Base-by-base conservation (phyloP, 2,329 filamentous ascomycete genomes). In the Fusarium sterilihyphosum region DNA sequence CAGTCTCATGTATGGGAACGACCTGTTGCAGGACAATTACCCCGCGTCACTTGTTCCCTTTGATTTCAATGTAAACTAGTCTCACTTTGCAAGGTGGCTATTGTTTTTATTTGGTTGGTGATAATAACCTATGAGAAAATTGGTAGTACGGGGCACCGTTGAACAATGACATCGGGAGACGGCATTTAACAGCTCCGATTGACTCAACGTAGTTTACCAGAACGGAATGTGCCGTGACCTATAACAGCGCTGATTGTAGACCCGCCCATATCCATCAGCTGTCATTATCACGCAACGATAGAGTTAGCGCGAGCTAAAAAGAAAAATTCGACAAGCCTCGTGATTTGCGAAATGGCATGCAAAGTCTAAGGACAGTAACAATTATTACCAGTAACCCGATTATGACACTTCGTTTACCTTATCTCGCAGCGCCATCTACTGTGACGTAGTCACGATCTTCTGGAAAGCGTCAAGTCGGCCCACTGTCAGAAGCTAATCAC, bases 401-500 rank as follows among this genome's bases (percentile, higher is more conserved):
- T 61, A 44, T 43, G n/a, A 44, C 47, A n/a, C 8, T 17, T 20
- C 40, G 6, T 8, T 43, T 35, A 57, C 18, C 59, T 56, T 44
- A 24, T 43, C 29, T 18, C 13, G 14, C 17, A 41, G 6, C 10
- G 17, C 13, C 13, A 18, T 43, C n/a, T 29, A 20, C 18, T 9
- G 16, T n/a, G 12, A 35, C n/a, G n/a, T 20, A 43, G 37, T 37
- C 38, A 57, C 50, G 18, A 43, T 57, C 18, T 41, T 43, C 24
- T 26, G n/a, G 35, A 41, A n/a, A 29, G 11, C 29, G n/a, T 43
- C 59, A 57, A 18, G 22, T 43, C 26, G 38, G 26, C 49, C 47
- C 59, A 31, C 49, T 56, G 31, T 61, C 59, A 61, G 59, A 61
- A 61, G 59, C 59, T 14, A 61, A 43, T 61, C 18, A 10, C 59